Evolutionary conservation across 768 basidiomycete genomes (phyloP).

Genomic region (Fomitopsis pulvina): DNA sequence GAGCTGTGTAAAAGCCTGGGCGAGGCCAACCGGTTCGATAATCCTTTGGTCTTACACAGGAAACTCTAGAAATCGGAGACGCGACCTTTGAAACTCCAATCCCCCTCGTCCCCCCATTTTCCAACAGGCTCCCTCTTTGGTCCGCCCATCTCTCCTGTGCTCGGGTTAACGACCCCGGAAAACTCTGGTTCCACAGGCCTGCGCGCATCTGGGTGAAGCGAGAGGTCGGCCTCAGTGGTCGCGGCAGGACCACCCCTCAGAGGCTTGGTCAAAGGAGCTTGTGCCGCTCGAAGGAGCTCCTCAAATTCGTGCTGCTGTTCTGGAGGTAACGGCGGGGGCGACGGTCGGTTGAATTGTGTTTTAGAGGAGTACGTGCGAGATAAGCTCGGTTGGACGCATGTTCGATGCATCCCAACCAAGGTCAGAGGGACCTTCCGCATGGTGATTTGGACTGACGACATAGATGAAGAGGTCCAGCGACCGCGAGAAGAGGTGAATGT

Average conservation of each 20-base stretch:
- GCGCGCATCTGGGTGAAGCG: constrained; percentile 67
- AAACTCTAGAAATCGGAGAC: constrained; percentile 70
- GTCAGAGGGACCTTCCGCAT: neutral
- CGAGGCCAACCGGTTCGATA: too few relatives aligned
- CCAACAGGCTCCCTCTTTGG: constrained; percentile 81
- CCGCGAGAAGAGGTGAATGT: too few relatives aligned
- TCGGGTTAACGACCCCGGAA: constrained; percentile 74
- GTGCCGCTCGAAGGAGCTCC: constrained; percentile 62
- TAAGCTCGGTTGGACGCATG: neutral
- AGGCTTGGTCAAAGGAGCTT: constrained; percentile 32
- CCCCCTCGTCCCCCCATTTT: constrained; percentile 54
- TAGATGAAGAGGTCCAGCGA: too few relatives aligned
- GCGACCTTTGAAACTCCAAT: constrained; percentile 89
- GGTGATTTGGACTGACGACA: too few relatives aligned
- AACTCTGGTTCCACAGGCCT: constrained; percentile 58
- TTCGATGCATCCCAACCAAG: neutral
- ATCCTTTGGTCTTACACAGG: neutral
- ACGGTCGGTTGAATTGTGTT: constrained; percentile 43
- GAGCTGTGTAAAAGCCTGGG: too few relatives aligned
- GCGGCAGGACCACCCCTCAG: constrained; percentile 10
- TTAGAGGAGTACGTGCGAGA: constrained; percentile 19
- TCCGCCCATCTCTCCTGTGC: constrained; percentile 80
- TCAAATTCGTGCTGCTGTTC: constrained; percentile 84
- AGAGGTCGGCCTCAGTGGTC: constrained; percentile 31
- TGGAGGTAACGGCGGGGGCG: constrained; percentile 69